Evolutionary conservation across 2,329 filamentous ascomycete genomes (phyloP), one percentile per base, ranked within the genome.

Genomic region (Cephalotrichum gorgonifer): DNA sequence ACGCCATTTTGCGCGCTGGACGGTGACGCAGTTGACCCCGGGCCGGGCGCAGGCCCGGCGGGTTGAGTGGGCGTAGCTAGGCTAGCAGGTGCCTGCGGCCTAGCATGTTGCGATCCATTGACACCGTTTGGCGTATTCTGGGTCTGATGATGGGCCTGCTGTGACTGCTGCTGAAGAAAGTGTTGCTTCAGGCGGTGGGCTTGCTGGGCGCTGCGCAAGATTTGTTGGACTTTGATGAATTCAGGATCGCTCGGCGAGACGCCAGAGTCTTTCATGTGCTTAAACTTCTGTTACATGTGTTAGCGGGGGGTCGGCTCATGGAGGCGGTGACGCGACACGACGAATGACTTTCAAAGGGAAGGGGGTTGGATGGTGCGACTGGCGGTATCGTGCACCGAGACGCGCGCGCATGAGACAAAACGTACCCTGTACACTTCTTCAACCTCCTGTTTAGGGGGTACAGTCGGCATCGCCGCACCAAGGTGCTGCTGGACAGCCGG

Each of bases 241-340:
- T 97, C 90, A 43, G 91, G 91, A 60, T 97, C 89, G 50, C 77
- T 85, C 50, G 82, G 76, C 38, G 87, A 80, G 23, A 94, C 84
- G 56, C 90, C 90, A 58, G 84, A 77, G 50, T 86, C 79, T 67
- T 91, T 93, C 86, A 97, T 89, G 64, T 87, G 81, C 61, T 86
- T 85, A 56, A 86, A 93, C 76, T 88, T 89, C 90, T 96, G 11
- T 43, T 20, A 11, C 25, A 48, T 25, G 23, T 22, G 22, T 43
- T 15, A 33, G 38, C 17, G 23, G n/a, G n/a, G n/a, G n/a, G n/a
- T n/a, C n/a, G n/a, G n/a, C n/a, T n/a, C n/a, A n/a, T n/a, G n/a
- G n/a, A n/a, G 12, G 20, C 26, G 15, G 39, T 8, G 2, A 15
- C 14, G 6, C 6, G 9, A 30, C 12, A n/a, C 15, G 12, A 20